These are phyloP conservation scores for Skeletonema tropicum DNA, from an alignment of 108 stramenopile species.

Conservation along the genomic window DNA sequence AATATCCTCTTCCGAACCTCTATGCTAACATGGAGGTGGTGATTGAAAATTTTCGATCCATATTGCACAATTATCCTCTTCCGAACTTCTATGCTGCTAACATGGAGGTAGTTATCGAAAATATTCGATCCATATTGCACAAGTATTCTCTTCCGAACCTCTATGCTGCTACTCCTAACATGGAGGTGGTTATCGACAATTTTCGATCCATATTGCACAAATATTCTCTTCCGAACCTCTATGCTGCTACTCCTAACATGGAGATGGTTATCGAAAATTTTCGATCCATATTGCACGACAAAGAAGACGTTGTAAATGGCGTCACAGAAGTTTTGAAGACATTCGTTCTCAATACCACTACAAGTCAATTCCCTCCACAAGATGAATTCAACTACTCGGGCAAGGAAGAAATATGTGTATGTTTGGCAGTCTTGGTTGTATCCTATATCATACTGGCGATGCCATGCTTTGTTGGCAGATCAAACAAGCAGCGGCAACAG, in stretches of 20 bases:
- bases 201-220: too few relatives aligned
- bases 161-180: too few relatives aligned
- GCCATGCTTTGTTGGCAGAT: conserved; percentile 8
- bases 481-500: neutral
- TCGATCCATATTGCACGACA: neutral
- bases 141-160: too few relatives aligned
- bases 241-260: too few relatives aligned
- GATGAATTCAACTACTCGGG: conserved; percentile 15
- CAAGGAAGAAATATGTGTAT: conserved; percentile 27
- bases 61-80: too few relatives aligned
- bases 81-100: neutral
- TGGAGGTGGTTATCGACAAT: too few relatives aligned
- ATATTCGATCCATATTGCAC: too few relatives aligned
- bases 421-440: conserved; percentile 15
- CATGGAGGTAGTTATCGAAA: too few relatives aligned
- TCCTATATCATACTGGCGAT: conserved; percentile 29
- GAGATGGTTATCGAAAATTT: neutral
- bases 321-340: neutral
- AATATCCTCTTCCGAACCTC: too few relatives aligned
- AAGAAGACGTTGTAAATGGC: neutral
- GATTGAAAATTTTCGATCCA: too few relatives aligned
- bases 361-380: conserved; percentile 8
- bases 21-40: too few relatives aligned
- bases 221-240: neutral
- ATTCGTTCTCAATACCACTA: conserved; percentile 1